A percentile compares a stretch with the other conserved stretches of the same genome.
phyloP scores from a whole-genome alignment of 345 rosid species.

The Lumnitzera littorea region DNA sequence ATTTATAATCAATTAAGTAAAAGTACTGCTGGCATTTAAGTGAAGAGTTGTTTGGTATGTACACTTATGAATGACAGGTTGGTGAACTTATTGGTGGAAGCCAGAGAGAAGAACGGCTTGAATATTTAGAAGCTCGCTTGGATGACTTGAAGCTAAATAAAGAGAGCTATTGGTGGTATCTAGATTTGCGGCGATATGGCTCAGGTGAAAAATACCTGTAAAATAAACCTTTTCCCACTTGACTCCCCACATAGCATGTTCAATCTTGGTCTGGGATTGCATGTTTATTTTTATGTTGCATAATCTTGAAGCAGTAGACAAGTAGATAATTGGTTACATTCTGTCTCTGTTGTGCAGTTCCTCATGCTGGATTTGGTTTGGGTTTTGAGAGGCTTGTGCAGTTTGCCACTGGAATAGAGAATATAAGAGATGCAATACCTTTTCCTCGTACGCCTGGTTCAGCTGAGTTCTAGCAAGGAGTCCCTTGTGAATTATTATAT shows the following conservation, averaged over 20 bases:
- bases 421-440: conserved; percentile 90
- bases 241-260: neutral
- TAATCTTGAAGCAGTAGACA: too few relatives aligned
- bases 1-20: neutral
- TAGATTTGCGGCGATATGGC: conserved; percentile 89
- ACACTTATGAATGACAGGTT: conserved; percentile 28
- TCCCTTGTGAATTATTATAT: too few relatives aligned
- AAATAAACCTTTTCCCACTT: too few relatives aligned
- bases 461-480: conserved; percentile 56
- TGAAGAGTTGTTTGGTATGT: too few relatives aligned
- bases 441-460: conserved; percentile 92
- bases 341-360: conserved; percentile 43
- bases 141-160: conserved; percentile 69
- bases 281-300: too few relatives aligned
- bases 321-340: too few relatives aligned
- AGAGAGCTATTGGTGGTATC: conserved; percentile 98
- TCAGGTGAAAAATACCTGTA: conserved; percentile 48
- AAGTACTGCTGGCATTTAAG: neutral
- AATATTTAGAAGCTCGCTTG: conserved; percentile 68
- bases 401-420: conserved; percentile 87
- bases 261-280: neutral
- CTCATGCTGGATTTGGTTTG: conserved; percentile 93
- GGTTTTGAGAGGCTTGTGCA: conserved; percentile 98
- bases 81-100: conserved; percentile 99
- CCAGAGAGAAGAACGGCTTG: conserved; percentile 96